Evolutionary conservation across 164 flowering plant species (phyloP).

Genomic region (Paratinospora sagittata): DNA sequence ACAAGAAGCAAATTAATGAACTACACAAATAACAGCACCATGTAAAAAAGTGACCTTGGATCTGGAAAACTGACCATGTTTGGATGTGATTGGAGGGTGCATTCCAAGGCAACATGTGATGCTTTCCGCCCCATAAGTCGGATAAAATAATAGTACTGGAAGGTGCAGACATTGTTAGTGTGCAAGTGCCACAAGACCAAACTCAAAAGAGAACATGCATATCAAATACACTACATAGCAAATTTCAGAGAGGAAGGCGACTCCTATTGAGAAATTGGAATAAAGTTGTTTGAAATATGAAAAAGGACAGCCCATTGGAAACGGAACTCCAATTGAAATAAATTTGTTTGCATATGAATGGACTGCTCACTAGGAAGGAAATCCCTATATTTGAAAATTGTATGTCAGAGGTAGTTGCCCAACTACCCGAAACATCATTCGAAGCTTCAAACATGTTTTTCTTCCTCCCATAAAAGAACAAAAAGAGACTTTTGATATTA

Average conservation of each 20-base stretch:
- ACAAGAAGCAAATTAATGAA: neutral
- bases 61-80: slow-evolving; percentile 57
- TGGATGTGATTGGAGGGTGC: slow-evolving; percentile 98
- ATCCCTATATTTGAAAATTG: neutral
- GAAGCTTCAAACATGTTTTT: neutral
- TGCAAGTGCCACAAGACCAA: neutral
- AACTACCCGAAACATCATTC: neutral
- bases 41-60: too few relatives aligned
- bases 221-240: neutral
- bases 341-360: too few relatives aligned
- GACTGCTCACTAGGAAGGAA: neutral
- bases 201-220: neutral
- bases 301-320: too few relatives aligned
- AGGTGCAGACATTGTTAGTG: neutral
- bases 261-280: neutral
- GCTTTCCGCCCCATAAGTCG: slow-evolving; percentile 97
- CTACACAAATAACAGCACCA: neutral
- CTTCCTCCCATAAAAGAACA: neutral
- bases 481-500: neutral
- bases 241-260: neutral
- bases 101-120: slow-evolving; percentile 96
- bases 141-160: slow-evolving; percentile 91
- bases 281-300: neutral
- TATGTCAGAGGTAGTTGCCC: neutral
- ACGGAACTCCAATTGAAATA: too few relatives aligned